phyloP scores from a whole-genome alignment of 371 early-diverging fungal species.

The Mortierella sp. region DNA sequence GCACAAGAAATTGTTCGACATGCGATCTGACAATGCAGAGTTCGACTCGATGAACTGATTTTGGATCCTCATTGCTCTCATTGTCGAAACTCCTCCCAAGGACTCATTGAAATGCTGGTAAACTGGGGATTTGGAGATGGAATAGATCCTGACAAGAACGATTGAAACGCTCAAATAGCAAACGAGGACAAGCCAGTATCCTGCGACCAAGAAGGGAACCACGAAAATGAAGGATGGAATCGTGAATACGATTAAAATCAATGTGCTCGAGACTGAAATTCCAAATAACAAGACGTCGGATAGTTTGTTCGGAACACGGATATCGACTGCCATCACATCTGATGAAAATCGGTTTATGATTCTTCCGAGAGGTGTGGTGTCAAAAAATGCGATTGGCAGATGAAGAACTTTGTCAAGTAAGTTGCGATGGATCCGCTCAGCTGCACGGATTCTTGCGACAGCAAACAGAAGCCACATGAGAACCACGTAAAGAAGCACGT shows the following conservation, averaged over 20 bases:
- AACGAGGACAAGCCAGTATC: constrained; percentile 24
- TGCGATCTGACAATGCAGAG: constrained; percentile 81
- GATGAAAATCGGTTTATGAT: constrained; percentile 91
- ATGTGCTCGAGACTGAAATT: constrained; percentile 65
- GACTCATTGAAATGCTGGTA: constrained; percentile 89
- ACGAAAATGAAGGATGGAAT: constrained; percentile 72
- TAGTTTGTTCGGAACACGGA: constrained; percentile 74
- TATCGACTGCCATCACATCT: constrained; percentile 88
- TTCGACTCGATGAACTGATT: constrained; percentile 81
- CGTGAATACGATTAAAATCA: constrained; percentile 70
- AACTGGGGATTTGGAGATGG: constrained; percentile 84
- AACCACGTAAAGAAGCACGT: constrained; percentile 31
- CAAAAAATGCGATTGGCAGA: constrained; percentile 81
- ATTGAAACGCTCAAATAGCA: constrained; percentile 78
- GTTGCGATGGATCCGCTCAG: constrained; percentile 56
- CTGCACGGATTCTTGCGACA: constrained; percentile 59
- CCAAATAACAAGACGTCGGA: constrained; percentile 68
- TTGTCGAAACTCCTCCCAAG: constrained; percentile 80
- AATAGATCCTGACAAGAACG: constrained; percentile 80
- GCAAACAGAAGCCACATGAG: constrained; percentile 55
- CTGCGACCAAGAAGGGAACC: constrained; percentile 68
- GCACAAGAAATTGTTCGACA: constrained; percentile 85
- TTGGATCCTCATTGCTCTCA: constrained; percentile 84
- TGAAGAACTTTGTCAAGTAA: constrained; percentile 65
- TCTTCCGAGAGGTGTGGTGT: constrained; percentile 84